Conservation (phyloP, 805 yeast genomes). For the Komagataella pseudopastoris region DNA sequence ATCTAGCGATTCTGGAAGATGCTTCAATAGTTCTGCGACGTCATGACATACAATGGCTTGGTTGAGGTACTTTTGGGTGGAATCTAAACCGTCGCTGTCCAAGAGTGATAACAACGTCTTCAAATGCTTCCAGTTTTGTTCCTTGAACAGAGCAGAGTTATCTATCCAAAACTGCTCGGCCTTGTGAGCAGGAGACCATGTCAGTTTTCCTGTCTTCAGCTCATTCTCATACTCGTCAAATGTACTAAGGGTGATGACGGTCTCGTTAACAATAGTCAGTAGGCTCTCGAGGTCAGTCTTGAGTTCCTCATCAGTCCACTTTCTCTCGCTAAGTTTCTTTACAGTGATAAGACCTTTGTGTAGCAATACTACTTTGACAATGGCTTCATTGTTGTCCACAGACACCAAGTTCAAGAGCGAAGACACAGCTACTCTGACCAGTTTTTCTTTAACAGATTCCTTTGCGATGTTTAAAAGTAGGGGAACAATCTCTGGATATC, state of each 20-base stretch:
- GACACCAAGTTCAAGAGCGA: constrained; percentile 49
- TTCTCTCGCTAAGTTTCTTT: constrained; percentile 64
- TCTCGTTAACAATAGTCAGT: constrained; percentile 47
- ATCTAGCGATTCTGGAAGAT: constrained; percentile 46
- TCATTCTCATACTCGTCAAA: constrained; percentile 88
- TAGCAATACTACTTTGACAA: constrained; percentile 53
- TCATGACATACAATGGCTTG: constrained; percentile 60
- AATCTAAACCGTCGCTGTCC: constrained; percentile 15
- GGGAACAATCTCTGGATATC: constrained; percentile 41
- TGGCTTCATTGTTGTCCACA: constrained; percentile 24
- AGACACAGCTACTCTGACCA: constrained; percentile 73
- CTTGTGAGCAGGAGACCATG: constrained; percentile 89
- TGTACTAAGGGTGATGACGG: constrained; percentile 70
- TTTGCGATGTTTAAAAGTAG: constrained; percentile 47
- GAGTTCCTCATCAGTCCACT: constrained; percentile 92
- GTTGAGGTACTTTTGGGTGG: constrained; percentile 16
- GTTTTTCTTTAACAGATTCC: constrained; percentile 83
- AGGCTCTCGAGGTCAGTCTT: constrained; percentile 54
- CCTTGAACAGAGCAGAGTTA: constrained; percentile 64
- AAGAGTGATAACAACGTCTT: constrained; percentile 46
- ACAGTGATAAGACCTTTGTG: constrained; percentile 64
- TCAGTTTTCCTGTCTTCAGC: constrained; percentile 60
- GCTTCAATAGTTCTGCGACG: constrained; percentile 44
- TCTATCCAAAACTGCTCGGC: constrained; percentile 85
- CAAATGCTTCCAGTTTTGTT: constrained; percentile 60